Evolutionary conservation across 805 yeast species (phyloP).

Genomic region (Starmerella sp.): DNA sequence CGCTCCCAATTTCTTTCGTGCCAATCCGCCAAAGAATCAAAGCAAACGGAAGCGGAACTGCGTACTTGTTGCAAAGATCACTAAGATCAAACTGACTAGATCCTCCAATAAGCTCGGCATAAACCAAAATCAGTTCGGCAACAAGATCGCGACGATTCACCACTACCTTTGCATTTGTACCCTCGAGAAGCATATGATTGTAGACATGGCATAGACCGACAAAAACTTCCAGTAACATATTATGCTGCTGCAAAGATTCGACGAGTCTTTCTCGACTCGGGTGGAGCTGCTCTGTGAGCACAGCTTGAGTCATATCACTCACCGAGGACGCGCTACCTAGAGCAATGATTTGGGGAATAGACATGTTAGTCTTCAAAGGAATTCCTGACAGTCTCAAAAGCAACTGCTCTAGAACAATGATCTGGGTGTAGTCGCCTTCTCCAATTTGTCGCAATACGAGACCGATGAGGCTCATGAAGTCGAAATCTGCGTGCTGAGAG

Average conservation of each 20-base stretch:
- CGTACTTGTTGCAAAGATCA: not conserved
- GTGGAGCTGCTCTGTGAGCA: slow-evolving; percentile 12
- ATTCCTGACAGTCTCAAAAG: slow-evolving; percentile 13
- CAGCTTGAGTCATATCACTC: not conserved
- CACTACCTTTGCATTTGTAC: slow-evolving; percentile 12
- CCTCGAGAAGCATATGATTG: not conserved
- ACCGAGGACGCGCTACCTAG: slow-evolving; percentile 6
- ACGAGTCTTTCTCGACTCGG: slow-evolving; percentile 8
- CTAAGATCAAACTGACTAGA: not conserved
- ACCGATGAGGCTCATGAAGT: slow-evolving; percentile 10
- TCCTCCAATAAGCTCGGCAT: not conserved
- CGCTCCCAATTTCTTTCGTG: not conserved
- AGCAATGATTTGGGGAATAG: slow-evolving; percentile 11
- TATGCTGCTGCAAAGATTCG: not conserved
- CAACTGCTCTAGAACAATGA: slow-evolving; percentile 12
- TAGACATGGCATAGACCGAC: slow-evolving; percentile 10
- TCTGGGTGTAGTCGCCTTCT: slow-evolving; percentile 5
- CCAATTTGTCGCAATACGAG: slow-evolving; percentile 14
- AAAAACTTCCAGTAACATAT: not conserved
- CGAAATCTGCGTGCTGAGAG: slow-evolving; percentile 9
- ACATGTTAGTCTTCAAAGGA: slow-evolving; percentile 10
- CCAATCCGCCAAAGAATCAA: not conserved
- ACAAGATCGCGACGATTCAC: slow-evolving; percentile 9
- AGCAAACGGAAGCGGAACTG: not conserved
- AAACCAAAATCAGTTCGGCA: slow-evolving; percentile 5